A percentile compares a stretch with the other conserved stretches of the same genome.
phyloP scores from a whole-genome alignment of 2,329 filamentous ascomycete genomes.

The Thielaviopsis euricoi region DNA sequence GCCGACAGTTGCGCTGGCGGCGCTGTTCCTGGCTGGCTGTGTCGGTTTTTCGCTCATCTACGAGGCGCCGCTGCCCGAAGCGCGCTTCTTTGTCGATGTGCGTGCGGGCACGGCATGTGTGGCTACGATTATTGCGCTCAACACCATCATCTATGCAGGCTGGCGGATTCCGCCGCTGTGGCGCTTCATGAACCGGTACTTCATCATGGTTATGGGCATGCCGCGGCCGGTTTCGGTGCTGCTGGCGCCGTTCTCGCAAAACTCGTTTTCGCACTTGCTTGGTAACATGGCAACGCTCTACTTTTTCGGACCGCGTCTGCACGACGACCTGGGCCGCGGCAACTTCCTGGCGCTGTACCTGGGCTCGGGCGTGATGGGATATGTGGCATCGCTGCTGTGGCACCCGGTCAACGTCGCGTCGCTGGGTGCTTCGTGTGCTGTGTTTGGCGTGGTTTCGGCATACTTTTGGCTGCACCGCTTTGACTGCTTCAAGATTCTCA shows the following conservation, averaged over 20 bases:
- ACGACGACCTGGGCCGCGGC: constrained; percentile 54
- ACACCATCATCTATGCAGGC: constrained; percentile 35
- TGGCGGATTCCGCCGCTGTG: constrained; percentile 53
- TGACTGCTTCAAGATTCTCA: constrained; percentile 40
- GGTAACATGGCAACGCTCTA: constrained; percentile 50
- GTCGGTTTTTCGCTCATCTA: constrained; percentile 32
- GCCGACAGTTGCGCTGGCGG: constrained; percentile 34
- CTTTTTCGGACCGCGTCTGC: constrained; percentile 48
- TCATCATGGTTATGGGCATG: constrained; percentile 46
- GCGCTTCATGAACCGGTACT: constrained; percentile 50
- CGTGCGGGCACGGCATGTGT: constrained; percentile 49
- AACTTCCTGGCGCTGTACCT: constrained; percentile 54
- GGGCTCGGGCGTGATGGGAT: constrained; percentile 38
- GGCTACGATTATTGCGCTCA: constrained; percentile 41
- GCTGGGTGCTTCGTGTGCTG: constrained; percentile 50
- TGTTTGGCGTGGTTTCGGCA: constrained; percentile 43
- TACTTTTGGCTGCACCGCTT: constrained; percentile 43
- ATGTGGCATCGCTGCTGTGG: constrained; percentile 37
- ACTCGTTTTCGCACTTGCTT: constrained; percentile 39
- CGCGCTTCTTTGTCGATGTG: constrained; percentile 42
- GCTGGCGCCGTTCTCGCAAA: constrained; percentile 54
- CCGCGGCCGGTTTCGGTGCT: constrained; percentile 46
- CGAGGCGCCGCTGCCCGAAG: constrained; percentile 16
- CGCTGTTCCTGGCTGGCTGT: constrained; percentile 27
- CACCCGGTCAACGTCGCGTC: constrained; percentile 34